A percentile compares a stretch with the other conserved stretches of the same genome.
Conservation (phyloP, 192 early-diverging fungal genomes). For the Coemansia sp. region DNA sequence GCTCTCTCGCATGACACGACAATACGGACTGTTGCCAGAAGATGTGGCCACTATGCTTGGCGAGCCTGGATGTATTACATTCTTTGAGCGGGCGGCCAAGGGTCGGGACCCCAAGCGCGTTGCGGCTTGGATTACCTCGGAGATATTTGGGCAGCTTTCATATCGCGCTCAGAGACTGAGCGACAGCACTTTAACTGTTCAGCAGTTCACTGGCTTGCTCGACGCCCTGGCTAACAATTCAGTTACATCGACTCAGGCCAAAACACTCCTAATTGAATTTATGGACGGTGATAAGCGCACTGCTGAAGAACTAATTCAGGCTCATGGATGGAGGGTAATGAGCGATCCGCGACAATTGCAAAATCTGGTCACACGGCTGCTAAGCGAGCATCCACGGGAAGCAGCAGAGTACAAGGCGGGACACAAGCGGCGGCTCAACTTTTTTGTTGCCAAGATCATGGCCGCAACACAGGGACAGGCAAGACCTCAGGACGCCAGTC, state of each 20-base stretch:
- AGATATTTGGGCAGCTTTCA: conserved; percentile 53
- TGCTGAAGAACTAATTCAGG: conserved; percentile 59
- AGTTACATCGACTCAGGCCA: conserved; percentile 68
- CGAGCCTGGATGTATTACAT: conserved; percentile 70
- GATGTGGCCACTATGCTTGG: conserved; percentile 66
- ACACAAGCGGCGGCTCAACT: conserved; percentile 66
- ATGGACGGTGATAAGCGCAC: conserved; percentile 60
- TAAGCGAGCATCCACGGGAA: conserved; percentile 48
- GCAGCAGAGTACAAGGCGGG: conserved; percentile 62
- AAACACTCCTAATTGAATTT: conserved; percentile 67
- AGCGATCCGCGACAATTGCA: conserved; percentile 20
- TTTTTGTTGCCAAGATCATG: conserved; percentile 86
- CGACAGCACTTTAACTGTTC: conserved; percentile 51
- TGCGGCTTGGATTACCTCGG: conserved; percentile 55
- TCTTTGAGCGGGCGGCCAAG: conserved; percentile 67
- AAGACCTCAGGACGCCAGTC: conserved; percentile 68
- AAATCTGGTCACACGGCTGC: conserved; percentile 13
- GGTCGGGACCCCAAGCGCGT: conserved; percentile 32
- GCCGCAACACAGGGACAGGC: conserved; percentile 73
- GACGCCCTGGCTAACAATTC: conserved; percentile 57
- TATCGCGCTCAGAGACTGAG: conserved; percentile 30
- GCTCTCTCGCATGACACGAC: conserved; percentile 55
- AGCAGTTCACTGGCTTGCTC: conserved; percentile 61
- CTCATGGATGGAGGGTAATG: conserved; percentile 61
- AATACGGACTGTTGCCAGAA: conserved; percentile 61